These are phyloP conservation scores for Fusarium beomiforme DNA, from an alignment of 2,329 filamentous ascomycete species.

Conservation along the genomic window DNA sequence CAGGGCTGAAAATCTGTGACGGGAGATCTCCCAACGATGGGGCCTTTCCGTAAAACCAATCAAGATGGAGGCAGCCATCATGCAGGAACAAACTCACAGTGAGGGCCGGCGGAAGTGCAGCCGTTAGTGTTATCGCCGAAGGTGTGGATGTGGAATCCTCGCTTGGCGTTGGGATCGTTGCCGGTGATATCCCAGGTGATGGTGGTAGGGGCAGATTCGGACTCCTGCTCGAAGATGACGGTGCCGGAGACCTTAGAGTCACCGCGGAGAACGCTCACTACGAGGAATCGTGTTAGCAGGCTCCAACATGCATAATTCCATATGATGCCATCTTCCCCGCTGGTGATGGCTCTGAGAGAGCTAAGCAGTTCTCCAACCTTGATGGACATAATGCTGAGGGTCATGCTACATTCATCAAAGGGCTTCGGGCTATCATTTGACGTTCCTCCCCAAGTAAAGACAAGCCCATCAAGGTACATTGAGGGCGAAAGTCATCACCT, in stretches of 20 bases:
- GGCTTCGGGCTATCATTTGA: conserved; percentile 33
- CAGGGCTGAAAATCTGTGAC: neutral
- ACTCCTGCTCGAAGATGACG: conserved; percentile 92
- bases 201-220: conserved; percentile 83
- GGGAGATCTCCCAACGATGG: neutral
- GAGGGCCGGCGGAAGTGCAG: conserved; percentile 97
- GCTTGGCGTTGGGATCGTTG: conserved; percentile 93
- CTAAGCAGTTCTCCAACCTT: neutral
- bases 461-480: conserved; percentile 57
- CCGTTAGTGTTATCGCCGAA: conserved; percentile 99
- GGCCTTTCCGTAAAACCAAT: neutral
- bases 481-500: conserved; percentile 37
- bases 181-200: conserved; percentile 93
- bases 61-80: neutral
- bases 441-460: conserved; percentile 16
- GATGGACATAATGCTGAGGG: conserved; percentile 2
- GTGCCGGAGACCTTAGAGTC: conserved; percentile 95
- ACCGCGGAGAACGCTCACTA: conserved; percentile 97
- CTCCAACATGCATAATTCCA: neutral
- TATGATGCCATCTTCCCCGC: neutral
- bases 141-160: conserved; percentile 98
- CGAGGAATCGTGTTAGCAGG: conserved; percentile 37
- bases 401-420: conserved; percentile 46
- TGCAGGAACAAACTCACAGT: conserved; percentile 73
- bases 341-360: conserved; percentile 9